These are phyloP conservation scores for Boletellus ananas DNA, from an alignment of 768 basidiomycete species.

Conservation along the genomic window DNA sequence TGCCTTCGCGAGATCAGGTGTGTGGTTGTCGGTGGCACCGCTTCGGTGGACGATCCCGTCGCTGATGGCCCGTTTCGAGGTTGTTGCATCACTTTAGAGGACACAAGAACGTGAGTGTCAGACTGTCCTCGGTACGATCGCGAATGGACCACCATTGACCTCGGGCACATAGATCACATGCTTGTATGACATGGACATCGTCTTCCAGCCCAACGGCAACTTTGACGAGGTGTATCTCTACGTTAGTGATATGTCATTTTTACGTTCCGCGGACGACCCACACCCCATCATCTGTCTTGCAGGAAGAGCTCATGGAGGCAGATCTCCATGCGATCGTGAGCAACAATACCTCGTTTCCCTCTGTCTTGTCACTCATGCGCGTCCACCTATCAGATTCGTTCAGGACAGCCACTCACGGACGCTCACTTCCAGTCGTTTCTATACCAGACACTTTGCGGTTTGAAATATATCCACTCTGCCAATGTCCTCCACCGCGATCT, in stretches of 20 bases:
- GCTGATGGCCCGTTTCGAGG: constrained; percentile 38
- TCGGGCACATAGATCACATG: constrained; percentile 74
- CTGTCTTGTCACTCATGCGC: constrained; percentile 1
- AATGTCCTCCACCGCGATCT: constrained; percentile 97
- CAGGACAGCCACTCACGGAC: constrained; percentile 83
- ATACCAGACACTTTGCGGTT: constrained; percentile 96
- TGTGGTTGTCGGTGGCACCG: constrained; percentile 19
- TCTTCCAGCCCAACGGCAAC: constrained; percentile 85
- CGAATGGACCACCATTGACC: constrained; percentile 3
- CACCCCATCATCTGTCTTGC: constrained; percentile 13
- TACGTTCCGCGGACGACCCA: neutral
- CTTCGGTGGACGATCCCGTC: neutral
- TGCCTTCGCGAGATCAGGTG: constrained; percentile 94
- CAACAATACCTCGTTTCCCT: neutral
- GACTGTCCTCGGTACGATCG: constrained; percentile 9
- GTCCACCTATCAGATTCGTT: constrained; percentile 56
- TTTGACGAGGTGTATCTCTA: constrained; percentile 97
- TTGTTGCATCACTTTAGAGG: constrained; percentile 96
- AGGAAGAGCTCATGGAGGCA: constrained; percentile 99
- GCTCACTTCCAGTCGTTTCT: constrained; percentile 95
- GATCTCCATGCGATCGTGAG: constrained; percentile 97
- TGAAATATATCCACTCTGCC: constrained; percentile 98
- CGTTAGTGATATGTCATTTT: constrained; percentile 40
- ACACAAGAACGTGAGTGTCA: constrained; percentile 84
- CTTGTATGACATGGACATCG: constrained; percentile 97